Base-by-base conservation (phyloP, 108 stramenopile species). In the Nannochloropsis gaditana region DNA sequence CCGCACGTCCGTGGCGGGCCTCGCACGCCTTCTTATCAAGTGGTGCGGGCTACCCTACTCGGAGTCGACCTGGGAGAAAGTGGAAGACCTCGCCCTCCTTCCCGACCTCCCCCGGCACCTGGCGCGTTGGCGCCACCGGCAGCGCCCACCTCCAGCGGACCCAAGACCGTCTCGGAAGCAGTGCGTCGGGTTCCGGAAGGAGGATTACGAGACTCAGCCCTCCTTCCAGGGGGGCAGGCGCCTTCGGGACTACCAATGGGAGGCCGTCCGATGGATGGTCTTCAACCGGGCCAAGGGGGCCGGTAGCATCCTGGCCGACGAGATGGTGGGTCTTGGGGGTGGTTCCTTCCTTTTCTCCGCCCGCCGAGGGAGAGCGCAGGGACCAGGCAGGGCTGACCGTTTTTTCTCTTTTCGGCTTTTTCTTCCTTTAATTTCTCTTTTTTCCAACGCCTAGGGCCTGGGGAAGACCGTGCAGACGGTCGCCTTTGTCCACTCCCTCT, bases 241-340 rank as follows among this genome's bases (percentile, higher is more conserved):
- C 79, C 89, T 97, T 44, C 91, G 97, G 8, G 94, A 94, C 85
- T 97, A 97, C 87, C 97, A 97, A 91, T 5, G 47, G 79, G n/a
- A 86, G 84, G 88, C 84, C 6, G 88, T 99, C 43, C 96, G 96
- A 81, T 99, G 97, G 97, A 92, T 99, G 82, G 92, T 97, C 45
- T 93, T 93, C 86, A 95, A 94, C 86, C 97, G 94, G 91, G 94
- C 94, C 89, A 94, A 95, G 85, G 95, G 95, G 21, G 87, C 92
- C 44, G 91, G 93, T 43, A 95, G 94, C 85, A 97, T 99, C 44
- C 90, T 99, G 41, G 97, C 97, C 19, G 97, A 99, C 91, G 99
- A 98, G 92, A 96, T 95, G 95, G 95, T 50, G 47, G 47, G 47
- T 50, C 10, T 10, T 50, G 10, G 47, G 47, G 15, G 10, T 50